phyloP scores from a whole-genome alignment of 257 asterid genomes.

The Solanum etuberosum region DNA sequence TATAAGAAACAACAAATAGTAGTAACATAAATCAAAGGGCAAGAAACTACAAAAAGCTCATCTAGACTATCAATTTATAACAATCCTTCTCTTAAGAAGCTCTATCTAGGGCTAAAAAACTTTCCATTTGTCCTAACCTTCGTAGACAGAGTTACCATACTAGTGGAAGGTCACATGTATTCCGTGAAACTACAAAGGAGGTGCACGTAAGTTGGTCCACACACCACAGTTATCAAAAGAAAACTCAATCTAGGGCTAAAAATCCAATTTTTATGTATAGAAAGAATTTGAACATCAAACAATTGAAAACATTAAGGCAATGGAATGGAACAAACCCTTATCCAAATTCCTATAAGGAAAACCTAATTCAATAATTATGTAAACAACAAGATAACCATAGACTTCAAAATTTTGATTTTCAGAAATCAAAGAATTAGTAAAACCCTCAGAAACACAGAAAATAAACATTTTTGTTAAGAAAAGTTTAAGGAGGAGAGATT shows the following conservation, averaged over 20 bases:
- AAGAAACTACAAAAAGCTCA: not conserved
- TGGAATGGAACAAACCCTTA: not conserved
- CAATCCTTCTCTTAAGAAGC: not conserved
- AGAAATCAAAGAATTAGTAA: not conserved
- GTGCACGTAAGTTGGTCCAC: not conserved
- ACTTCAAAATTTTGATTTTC: not conserved
- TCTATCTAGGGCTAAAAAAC: no score
- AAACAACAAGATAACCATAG: not conserved
- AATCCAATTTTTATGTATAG: not conserved
- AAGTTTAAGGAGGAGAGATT: not conserved
- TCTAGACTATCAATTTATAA: not conserved
- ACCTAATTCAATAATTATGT: not conserved
- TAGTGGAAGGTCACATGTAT: not conserved
- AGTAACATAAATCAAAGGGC: not conserved
- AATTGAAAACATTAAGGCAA: not conserved
- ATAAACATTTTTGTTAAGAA: not conserved
- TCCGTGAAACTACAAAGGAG: not conserved
- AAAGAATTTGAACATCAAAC: not conserved
- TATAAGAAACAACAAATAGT: not conserved
- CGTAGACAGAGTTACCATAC: not conserved
- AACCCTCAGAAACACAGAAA: not conserved
- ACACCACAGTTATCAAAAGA: not conserved
- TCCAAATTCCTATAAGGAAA: not conserved
- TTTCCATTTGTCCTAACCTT: not conserved
- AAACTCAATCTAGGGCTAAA: not conserved